Base-by-base conservation (phyloP, 371 early-diverging fungal species). In the Mortierella sp. region DNA sequence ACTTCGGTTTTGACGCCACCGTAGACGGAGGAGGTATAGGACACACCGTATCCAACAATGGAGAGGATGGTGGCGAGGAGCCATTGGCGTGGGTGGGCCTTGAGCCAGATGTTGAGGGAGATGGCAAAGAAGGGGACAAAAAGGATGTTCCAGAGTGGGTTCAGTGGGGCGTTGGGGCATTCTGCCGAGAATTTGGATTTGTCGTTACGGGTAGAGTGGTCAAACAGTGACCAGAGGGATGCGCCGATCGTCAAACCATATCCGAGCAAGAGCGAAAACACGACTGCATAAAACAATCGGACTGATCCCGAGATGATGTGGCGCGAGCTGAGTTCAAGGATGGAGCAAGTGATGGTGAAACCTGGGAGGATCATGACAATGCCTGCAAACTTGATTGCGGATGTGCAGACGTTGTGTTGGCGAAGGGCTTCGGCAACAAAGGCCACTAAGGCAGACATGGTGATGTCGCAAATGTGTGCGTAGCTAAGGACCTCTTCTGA, bases 251-350 rank as follows among this genome's bases (percentile, higher is more conserved):
- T 91, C 70, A 97, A 89, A 47, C 96, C 97, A 70, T 95, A 96
- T 0, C 93, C 94, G 31, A 95, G 91, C 71, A 95, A 87, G 75
- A 96, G 89, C 0, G 96, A 94, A 26, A 93, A 92, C 10, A 97
- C 88, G 13, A 98, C 89, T 5, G 96, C 92, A 82, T 95, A 94
- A 42, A 96, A 95, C 76, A 96, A 90, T 8, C 96, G 93, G 24
- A 96, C 93, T 0, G 94, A 93, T 14, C 97, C 97, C 31, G 96
- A 95, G 55, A 95, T 91, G 80, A 96, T 89, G 80, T 96, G 96
- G 24, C 95, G 92, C 14, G 96, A 95, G 1, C 95, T 92, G 16
- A 97, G 88, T 78, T 97, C 98, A 57, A 96, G 94, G 73, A 96
- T 93, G 26, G 94, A 88, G 50, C 93, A 91, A 0, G 96, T 96